Conservation (phyloP, 305 asterid species). For the Plantago rigida region DNA sequence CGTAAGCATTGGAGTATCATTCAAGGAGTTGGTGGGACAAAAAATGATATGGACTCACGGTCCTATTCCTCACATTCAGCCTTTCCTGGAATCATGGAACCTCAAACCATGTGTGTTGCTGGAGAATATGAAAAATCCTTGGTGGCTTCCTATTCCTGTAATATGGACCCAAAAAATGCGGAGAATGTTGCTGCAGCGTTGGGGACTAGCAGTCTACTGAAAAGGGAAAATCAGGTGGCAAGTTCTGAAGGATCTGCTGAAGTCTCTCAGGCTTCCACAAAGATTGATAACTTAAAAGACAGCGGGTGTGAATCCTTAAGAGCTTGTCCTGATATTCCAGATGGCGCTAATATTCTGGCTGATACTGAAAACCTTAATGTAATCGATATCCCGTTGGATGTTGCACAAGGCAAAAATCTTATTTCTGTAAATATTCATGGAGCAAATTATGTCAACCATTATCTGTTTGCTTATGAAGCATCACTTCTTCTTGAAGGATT, state of each 20-base stretch:
- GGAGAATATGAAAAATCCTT: conserved; percentile 31
- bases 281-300: conserved; percentile 29
- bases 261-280: conserved; percentile 47
- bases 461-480: conserved; percentile 60
- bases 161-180: conserved; percentile 36
- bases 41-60: conserved; percentile 34
- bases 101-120: conserved; percentile 28
- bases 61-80: conserved; percentile 32
- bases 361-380: conserved; percentile 28
- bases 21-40: conserved; percentile 39
- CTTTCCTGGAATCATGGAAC: conserved; percentile 28
- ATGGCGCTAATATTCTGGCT: conserved; percentile 32
- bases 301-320: conserved; percentile 28
- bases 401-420: conserved; percentile 27
- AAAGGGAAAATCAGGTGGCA: conserved; percentile 44
- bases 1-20: conserved; percentile 49
- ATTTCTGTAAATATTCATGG: conserved; percentile 26
- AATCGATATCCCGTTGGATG: conserved; percentile 21
- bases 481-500: conserved; percentile 47
- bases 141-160: conserved; percentile 30
- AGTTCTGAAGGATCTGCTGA: conserved; percentile 73
- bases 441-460: conserved; percentile 51
- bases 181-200: conserved; percentile 26
- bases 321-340: conserved; percentile 31
- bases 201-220: conserved; percentile 36